Conservation (phyloP, 352 stramenopile genomes). For the Paralagenidium karlingii region DNA sequence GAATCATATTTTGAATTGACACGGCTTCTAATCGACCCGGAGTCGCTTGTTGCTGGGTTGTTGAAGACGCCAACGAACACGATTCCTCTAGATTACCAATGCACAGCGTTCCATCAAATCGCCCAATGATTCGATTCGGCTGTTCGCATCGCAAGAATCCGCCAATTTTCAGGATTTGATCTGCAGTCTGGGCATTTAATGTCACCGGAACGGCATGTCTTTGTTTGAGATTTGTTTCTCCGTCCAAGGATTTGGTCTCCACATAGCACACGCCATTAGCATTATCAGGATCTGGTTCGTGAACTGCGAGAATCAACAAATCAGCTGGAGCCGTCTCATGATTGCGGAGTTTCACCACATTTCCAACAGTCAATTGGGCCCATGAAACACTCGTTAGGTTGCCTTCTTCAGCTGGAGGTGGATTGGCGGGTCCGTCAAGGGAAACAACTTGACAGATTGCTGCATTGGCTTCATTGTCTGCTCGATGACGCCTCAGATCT, state of each 20-base stretch:
- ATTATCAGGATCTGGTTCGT: slow-evolving; percentile 21
- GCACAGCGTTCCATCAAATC: slow-evolving; percentile 11
- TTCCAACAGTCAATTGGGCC: slow-evolving; percentile 63
- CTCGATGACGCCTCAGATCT: slow-evolving; percentile 14
- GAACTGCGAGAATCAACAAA: slow-evolving; percentile 73
- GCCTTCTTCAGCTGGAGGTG: neutral
- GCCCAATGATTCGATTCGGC: slow-evolving; percentile 9
- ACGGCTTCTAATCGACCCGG: slow-evolving; percentile 70
- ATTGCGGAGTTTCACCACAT: slow-evolving; percentile 68
- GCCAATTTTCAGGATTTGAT: slow-evolving; percentile 15
- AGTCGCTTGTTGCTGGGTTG: slow-evolving; percentile 34
- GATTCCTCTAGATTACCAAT: too few relatives aligned
- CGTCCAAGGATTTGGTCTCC: slow-evolving; percentile 80
- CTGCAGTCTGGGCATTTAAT: slow-evolving; percentile 10
- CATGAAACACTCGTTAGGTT: slow-evolving; percentile 16
- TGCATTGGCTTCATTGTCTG: slow-evolving; percentile 16
- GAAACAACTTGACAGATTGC: neutral
- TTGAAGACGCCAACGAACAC: slow-evolving; percentile 15
- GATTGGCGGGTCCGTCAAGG: neutral
- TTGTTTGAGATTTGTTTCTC: slow-evolving; percentile 83
- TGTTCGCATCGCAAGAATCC: slow-evolving; percentile 2
- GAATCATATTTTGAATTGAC: slow-evolving; percentile 83
- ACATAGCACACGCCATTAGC: slow-evolving; percentile 49
- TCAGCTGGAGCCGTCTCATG: slow-evolving; percentile 82
- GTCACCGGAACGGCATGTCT: slow-evolving; percentile 32